A percentile compares a stretch with the other conserved stretches of the same genome.
These are phyloP conservation scores for Lophiostoma macrostomum DNA, from an alignment of 495 filamentous ascomycete species.

Conservation along the genomic window DNA sequence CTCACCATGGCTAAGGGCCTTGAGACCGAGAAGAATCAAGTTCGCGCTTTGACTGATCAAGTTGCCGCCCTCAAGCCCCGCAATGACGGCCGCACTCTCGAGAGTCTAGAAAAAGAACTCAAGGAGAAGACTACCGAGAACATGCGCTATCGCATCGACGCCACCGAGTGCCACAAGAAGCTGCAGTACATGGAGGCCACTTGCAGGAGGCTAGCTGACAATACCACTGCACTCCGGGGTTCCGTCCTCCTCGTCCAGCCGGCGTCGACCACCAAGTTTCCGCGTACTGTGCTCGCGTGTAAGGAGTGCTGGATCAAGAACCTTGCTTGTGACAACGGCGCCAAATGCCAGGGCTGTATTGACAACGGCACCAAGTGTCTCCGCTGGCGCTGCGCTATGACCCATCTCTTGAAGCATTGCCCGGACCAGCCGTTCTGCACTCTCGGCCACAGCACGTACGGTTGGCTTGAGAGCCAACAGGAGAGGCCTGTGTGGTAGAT, in stretches of 20 bases:
- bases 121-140: too few relatives aligned
- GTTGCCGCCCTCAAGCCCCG: too few relatives aligned
- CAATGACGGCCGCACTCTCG: too few relatives aligned
- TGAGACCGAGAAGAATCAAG: too few relatives aligned
- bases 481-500: constrained; percentile 20
- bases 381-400: constrained; percentile 11
- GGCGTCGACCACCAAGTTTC: background rate
- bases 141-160: background rate
- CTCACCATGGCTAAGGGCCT: too few relatives aligned
- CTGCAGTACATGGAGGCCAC: too few relatives aligned
- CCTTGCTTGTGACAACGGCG: constrained; percentile 6
- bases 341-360: constrained; percentile 11
- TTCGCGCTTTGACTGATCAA: too few relatives aligned
- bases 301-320: constrained; percentile 21
- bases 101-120: too few relatives aligned
- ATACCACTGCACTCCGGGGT: background rate
- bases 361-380: constrained; percentile 6
- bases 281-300: constrained; percentile 6
- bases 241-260: constrained; percentile 12
- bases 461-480: constrained; percentile 16
- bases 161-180: too few relatives aligned
- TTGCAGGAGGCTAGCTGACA: background rate
- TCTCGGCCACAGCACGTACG: constrained; percentile 11
- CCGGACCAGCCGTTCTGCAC: constrained; percentile 6
- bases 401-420: constrained; percentile 3